Conservation (phyloP, 768 basidiomycete species). For the Imleria badia region DNA sequence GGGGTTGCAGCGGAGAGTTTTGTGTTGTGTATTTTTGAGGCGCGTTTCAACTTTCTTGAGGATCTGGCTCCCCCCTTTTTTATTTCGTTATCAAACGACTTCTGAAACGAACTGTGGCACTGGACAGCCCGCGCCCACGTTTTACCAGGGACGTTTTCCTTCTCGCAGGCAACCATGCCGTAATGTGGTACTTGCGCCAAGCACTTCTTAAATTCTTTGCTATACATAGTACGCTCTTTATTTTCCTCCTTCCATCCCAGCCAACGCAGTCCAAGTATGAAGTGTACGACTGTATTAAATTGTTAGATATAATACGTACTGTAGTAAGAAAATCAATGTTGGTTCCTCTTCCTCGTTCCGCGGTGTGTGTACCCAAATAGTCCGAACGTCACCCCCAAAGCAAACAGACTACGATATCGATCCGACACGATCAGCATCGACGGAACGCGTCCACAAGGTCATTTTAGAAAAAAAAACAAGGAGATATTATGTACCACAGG, state of each 20-base stretch:
- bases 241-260: background rate
- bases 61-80: background rate
- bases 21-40: background rate
- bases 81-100: background rate
- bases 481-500: conserved; percentile 2
- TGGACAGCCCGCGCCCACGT: background rate
- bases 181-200: background rate
- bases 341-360: background rate
- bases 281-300: background rate
- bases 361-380: background rate
- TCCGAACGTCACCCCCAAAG: background rate
- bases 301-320: background rate
- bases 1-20: background rate
- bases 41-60: conserved; percentile 6
- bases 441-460: background rate
- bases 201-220: background rate
- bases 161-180: background rate
- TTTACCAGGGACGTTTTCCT: background rate
- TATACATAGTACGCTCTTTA: background rate
- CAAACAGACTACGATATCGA: background rate
- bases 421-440: background rate
- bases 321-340: background rate
- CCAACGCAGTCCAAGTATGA: background rate
- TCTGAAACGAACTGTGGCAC: conserved; percentile 3
- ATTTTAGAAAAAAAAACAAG: background rate